phyloP scores from a whole-genome alignment of 2,329 filamentous ascomycete species.

The Aspergillus alliaceus region DNA sequence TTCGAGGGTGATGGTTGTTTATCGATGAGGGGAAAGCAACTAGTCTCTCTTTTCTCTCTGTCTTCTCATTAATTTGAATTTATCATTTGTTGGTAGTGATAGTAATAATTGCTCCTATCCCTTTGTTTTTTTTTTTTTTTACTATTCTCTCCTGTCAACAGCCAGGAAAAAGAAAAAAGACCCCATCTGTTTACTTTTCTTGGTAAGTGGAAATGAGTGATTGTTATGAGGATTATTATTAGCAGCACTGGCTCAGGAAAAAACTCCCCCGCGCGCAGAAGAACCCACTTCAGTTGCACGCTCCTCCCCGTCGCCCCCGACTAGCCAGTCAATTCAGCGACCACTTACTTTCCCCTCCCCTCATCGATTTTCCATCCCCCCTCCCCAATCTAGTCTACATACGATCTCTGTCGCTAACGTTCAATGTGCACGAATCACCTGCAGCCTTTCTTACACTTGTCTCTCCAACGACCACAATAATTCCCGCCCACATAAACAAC shows the following conservation, averaged over 20 bases:
- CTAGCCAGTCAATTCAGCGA: background rate
- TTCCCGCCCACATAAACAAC: conserved; percentile 4
- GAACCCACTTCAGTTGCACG: background rate
- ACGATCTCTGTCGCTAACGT: conserved; percentile 7
- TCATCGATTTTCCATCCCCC: background rate
- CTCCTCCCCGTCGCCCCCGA: background rate
- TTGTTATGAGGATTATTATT: background rate
- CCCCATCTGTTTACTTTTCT: background rate
- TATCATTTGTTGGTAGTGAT: background rate
- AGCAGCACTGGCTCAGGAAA: background rate
- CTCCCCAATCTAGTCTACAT: conserved; percentile 6
- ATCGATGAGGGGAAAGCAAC: background rate
- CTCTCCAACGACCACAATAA: conserved; percentile 5
- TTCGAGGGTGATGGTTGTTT: background rate
- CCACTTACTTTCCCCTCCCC: background rate
- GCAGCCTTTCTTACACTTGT: conserved; percentile 11
- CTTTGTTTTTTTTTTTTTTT: background rate
- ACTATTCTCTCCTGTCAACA: too few species aligned
- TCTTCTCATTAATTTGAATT: background rate
- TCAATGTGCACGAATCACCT: conserved; percentile 19
- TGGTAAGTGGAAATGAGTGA: background rate
- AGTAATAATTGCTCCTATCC: background rate
- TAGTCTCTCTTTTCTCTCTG: background rate
- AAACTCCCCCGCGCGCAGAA: background rate
- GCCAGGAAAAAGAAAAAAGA: too few species aligned